Evolutionary conservation across 2,329 filamentous ascomycete species (phyloP), one percentile per base, ranked within the genome.

Genomic region (Alternaria brassicicola): DNA sequence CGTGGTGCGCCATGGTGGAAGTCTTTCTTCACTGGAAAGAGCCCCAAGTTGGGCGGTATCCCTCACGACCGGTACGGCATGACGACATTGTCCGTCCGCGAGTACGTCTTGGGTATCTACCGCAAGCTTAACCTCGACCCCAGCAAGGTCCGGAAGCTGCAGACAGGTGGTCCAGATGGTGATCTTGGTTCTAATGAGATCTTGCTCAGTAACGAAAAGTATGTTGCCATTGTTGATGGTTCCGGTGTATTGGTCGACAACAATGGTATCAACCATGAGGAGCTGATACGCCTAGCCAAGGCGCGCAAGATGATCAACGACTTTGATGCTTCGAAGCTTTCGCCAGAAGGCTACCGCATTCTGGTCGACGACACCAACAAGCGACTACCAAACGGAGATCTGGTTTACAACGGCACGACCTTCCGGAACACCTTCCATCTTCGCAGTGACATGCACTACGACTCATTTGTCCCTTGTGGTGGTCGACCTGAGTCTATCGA

Each of bases 21-120:
- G 84, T 99, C 95, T 0, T 99, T 99, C 86, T 99, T 99, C 85
- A 99, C 95, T 2, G 95, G 95, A 73, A 99, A 99, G 85, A 97
- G 92, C 68, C 95, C 93, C 52, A 95, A 91, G 79, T 86, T 99
- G 13, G 95, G 95, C 63, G 95, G 95, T 75, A 99, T 99, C 68
- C 95, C 95, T 35, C 95, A 99, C 79, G 95, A 99, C 77, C 81
- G 84, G 38, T 99, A 99, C 74, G 95, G 95, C 71, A 99, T 99
- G 95, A 99, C 95, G 1, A 98, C 95, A 0, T 81, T 98, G 56
- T 97, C 93, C 6, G 94, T 99, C 48, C 92, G 95, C 43, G 92
- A 99, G 79, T 99, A 96, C 70, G 91, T 99, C 66, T 88, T 93
- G 72, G 95, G 95, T 45, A 97, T 99, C 78, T 98, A 99, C 83